These are phyloP conservation scores for Gossypioides kirkii DNA, from an alignment of 345 rosid genomes.

Conservation along the genomic window DNA sequence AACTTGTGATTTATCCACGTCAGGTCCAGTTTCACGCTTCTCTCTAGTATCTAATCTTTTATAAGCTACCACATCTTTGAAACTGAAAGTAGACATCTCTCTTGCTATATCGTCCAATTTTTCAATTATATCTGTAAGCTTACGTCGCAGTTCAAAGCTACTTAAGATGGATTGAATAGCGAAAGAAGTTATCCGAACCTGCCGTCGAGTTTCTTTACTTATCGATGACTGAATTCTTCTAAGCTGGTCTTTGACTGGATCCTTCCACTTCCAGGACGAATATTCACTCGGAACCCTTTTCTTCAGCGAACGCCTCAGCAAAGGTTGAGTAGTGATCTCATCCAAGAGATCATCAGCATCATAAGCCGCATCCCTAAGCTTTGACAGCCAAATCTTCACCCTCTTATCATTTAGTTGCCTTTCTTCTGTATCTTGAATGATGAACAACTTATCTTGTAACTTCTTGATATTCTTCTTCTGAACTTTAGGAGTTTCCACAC, in stretches of 20 bases:
- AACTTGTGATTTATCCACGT: not conserved
- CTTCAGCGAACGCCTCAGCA: not conserved
- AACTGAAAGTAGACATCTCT: slow-evolving; percentile 6
- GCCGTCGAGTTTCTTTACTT: not conserved
- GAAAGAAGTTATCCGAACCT: not conserved
- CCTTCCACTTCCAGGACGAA: not conserved
- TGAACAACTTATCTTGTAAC: not conserved
- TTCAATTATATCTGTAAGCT: not conserved
- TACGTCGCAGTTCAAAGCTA: not conserved
- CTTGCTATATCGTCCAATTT: slow-evolving; percentile 11
- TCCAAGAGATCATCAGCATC: slow-evolving; percentile 20
- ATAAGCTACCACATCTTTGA: not conserved
- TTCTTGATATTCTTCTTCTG: slow-evolving; percentile 2
- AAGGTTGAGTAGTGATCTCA: not conserved
- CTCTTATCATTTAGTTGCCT: slow-evolving; percentile 4
- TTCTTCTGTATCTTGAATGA: slow-evolving; percentile 24
- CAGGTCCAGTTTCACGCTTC: not conserved
- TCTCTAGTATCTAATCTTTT: not conserved
- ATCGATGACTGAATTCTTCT: not conserved
- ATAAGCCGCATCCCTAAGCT: slow-evolving; percentile 16
- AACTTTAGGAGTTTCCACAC: not conserved
- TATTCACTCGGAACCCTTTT: not conserved
- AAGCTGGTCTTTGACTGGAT: not conserved
- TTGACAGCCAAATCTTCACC: slow-evolving; percentile 19
- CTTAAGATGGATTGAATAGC: not conserved